A percentile compares a stretch with the other conserved stretches of the same genome.
Evolutionary conservation across 768 basidiomycete genomes (phyloP).

Genomic region (Termitomyces heimii): DNA sequence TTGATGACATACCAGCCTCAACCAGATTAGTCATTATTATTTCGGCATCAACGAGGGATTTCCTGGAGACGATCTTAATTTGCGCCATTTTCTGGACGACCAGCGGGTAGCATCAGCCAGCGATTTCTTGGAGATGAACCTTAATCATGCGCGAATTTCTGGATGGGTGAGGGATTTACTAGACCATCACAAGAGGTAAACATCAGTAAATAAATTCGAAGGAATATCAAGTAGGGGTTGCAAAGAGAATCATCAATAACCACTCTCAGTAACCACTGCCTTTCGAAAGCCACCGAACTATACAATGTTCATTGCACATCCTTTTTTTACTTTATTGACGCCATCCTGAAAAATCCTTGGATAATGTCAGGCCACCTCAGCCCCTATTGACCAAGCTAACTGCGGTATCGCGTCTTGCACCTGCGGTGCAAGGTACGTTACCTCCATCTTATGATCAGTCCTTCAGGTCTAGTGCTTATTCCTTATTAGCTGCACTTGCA

Average conservation of each 20-base stretch:
- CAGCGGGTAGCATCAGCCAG: neutral
- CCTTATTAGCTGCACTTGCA: slow-evolving; percentile 48
- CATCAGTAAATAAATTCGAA: neutral
- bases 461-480: neutral
- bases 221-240: neutral
- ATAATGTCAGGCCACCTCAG: slow-evolving; percentile 21
- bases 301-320: neutral
- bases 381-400: slow-evolving; percentile 33
- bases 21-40: no score
- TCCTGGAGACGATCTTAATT: no score
- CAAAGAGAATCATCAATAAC: neutral
- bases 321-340: neutral
- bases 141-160: neutral
- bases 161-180: no score
- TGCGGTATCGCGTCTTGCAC: slow-evolving; percentile 52
- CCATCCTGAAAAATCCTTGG: neutral
- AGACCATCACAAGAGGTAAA: neutral
- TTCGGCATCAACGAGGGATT: no score
- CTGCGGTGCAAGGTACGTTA: slow-evolving; percentile 42
- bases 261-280: neutral
- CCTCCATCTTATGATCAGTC: neutral
- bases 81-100: no score
- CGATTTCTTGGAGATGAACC: neutral
- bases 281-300: neutral
- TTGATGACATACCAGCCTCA: no score